These are phyloP conservation scores for Microdochium paspali DNA, from an alignment of 2,329 filamentous ascomycete genomes.

Conservation along the genomic window DNA sequence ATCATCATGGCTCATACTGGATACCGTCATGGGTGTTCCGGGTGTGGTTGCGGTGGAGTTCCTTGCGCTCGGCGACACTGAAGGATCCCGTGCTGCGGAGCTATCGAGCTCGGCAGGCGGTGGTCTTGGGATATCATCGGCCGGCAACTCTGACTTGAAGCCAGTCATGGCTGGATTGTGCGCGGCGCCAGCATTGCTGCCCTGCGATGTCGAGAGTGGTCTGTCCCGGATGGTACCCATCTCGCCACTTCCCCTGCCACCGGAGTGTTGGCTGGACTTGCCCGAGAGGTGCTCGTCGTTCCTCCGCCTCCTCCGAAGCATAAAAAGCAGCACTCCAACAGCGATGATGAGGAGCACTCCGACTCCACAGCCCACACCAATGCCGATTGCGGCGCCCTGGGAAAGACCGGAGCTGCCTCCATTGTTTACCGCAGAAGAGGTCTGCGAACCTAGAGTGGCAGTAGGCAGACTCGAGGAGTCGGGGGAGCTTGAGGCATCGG, in stretches of 20 bases:
- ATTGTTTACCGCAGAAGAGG: constrained; percentile 1
- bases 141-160: constrained; percentile 9
- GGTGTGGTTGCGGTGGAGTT: neutral
- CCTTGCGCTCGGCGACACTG: neutral
- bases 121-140: constrained; percentile 3
- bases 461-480: constrained; percentile 1
- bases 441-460: constrained; percentile 1
- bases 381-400: constrained; percentile 5
- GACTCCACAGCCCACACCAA: constrained; percentile 8
- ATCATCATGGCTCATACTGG: neutral
- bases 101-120: neutral
- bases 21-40: neutral
- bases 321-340: constrained; percentile 5
- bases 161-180: neutral
- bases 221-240: neutral
- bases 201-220: neutral
- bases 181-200: neutral
- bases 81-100: neutral
- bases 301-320: constrained; percentile 6
- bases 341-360: constrained; percentile 6
- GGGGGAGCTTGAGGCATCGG: neutral
- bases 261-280: neutral
- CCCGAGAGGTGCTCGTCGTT: neutral
- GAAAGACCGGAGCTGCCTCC: constrained; percentile 3
- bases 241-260: neutral